Conservation (phyloP, 228 moss, liverwort and hornwort species). For the Sphagnum magellanicum region DNA sequence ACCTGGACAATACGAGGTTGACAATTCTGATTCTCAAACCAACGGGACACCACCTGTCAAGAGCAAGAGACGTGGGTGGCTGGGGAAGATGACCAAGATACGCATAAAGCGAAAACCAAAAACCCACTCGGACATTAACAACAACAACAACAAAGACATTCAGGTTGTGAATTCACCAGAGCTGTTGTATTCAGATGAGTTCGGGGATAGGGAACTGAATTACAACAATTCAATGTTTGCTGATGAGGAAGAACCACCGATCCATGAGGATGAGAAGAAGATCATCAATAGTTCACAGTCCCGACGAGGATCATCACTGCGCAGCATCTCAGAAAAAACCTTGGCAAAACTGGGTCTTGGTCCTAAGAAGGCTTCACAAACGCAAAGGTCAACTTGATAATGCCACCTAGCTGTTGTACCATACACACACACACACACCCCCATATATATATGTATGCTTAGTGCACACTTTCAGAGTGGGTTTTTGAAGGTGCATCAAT, state of each 20-base stretch:
- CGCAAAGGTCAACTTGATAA: no score
- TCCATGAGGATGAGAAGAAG: constrained; percentile 27
- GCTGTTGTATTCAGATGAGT: not conserved
- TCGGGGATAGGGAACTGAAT: constrained; percentile 1
- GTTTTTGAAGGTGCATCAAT: no score
- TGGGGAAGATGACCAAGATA: constrained; percentile 14
- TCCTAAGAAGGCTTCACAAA: no score
- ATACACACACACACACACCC: no score
- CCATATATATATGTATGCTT: no score
- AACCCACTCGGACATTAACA: no score
- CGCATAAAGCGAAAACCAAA: no score
- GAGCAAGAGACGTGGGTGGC: not conserved
- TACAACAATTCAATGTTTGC: constrained; percentile 8
- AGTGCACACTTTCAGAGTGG: no score
- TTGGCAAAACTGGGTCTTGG: not conserved
- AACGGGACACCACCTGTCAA: not conserved
- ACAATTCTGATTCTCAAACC: not conserved
- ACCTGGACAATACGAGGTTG: not conserved
- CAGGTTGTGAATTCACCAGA: constrained; percentile 8
- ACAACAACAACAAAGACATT: not conserved
- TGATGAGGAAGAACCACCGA: constrained; percentile 14
- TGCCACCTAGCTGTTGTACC: no score
- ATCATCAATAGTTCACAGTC: constrained; percentile 4
- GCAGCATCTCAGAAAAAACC: not conserved
- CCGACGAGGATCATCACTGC: constrained; percentile 4